phyloP scores from a whole-genome alignment of 2,329 filamentous ascomycete species.

The Sarocladium brachiariae region DNA sequence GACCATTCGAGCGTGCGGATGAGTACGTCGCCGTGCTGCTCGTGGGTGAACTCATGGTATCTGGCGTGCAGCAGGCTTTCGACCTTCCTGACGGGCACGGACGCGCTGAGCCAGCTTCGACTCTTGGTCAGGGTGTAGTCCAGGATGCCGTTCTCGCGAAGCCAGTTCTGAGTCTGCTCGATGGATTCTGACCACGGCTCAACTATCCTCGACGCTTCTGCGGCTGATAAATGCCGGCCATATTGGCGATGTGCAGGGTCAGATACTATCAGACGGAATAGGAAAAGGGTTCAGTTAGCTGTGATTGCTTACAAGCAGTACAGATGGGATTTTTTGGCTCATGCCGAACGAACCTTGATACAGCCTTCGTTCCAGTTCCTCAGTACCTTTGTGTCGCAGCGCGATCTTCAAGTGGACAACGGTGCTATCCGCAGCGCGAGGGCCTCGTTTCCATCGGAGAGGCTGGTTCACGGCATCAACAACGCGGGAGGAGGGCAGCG shows the following conservation, averaged over 20 bases:
- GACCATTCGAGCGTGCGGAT: conserved; percentile 10
- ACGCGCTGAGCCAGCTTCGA: conserved; percentile 6
- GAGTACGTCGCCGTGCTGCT: neutral
- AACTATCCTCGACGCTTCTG: neutral
- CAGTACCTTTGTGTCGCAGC: conserved; percentile 1
- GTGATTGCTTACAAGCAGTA: no score
- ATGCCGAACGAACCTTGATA: conserved; percentile 4
- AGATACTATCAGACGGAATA: no score
- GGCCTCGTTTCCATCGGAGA: neutral
- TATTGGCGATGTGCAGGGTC: no score
- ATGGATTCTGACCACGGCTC: neutral
- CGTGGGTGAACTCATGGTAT: conserved; percentile 11
- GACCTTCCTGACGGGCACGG: neutral
- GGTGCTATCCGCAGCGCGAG: conserved; percentile 1
- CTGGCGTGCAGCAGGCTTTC: conserved; percentile 7
- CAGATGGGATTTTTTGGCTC: no score
- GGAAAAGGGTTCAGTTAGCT: no score
- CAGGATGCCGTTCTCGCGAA: neutral
- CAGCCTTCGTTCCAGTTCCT: conserved; percentile 6
- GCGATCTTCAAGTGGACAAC: conserved; percentile 7
- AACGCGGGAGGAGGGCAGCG: no score
- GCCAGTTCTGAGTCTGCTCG: neutral
- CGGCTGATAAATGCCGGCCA: no score
- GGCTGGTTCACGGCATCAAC: neutral
- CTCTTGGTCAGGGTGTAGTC: neutral